Evolutionary conservation across 2,329 filamentous ascomycete genomes (phyloP), one percentile per base, ranked within the genome.

Genomic region (Akanthomyces lecanii): DNA sequence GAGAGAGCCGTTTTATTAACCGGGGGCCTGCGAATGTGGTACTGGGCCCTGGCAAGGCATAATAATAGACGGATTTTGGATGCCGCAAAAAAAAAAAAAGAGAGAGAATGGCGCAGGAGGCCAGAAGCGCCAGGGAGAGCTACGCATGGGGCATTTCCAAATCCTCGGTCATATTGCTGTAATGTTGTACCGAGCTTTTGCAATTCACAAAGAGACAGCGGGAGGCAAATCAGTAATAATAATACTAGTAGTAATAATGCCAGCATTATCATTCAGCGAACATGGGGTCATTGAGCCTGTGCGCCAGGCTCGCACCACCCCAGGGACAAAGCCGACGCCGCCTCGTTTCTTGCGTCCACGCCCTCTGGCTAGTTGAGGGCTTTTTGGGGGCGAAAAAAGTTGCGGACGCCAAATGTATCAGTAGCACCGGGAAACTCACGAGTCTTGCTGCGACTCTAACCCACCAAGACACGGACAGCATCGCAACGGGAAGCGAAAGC

Each of bases 1-100:
- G 55, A 59, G 21, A 59, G 56, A 14, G 56, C 45, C 56, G 45
- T 51, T 59, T 59, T 51, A 50, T 59, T 59, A 18, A 59, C 47
- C 8, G 56, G 56, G 56, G 44, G 10, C 8, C 33, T 6, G 30
- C 55, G 45, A 44, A n/a, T 50, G 55, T 59, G 44, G 44, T 21
- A 23, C 30, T 40, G 48, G 55, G 30, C 44, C 42, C 44, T 58
- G 28, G 30, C 16, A 58, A 12, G 51, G 25, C 23, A 11, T 14
- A 52, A 25, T 12, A 33, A 36, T 42, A 42, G 55, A 38, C 30
- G 25, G 11, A 48, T 50, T 44, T 50, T 44, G 44, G 42, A 56
- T 40, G n/a, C 18, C 33, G 8, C 7, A 1, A 7, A 36, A 11
- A 36, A 36, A 11, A 36, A 11, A 8, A 28, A 14, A 55, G 28